Conservation (phyloP, 2,329 filamentous ascomycete species). For the Fusarium fracticaudum region DNA sequence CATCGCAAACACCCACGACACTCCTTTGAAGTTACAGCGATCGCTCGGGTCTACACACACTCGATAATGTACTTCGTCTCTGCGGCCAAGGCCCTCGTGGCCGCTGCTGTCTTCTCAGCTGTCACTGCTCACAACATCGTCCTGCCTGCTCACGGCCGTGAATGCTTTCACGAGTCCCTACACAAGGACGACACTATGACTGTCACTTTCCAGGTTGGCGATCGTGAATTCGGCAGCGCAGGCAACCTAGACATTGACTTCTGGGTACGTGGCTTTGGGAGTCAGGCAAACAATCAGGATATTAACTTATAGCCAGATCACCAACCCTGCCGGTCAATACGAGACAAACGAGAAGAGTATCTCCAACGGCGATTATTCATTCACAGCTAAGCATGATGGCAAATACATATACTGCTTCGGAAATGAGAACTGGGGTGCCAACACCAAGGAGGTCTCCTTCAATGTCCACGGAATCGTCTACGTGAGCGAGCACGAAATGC, state of each 20-base stretch:
- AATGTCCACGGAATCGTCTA: slow-evolving; percentile 99
- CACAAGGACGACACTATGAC: slow-evolving; percentile 98
- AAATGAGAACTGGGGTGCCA: slow-evolving; percentile 97
- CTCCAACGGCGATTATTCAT: slow-evolving; percentile 92
- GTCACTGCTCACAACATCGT: slow-evolving; percentile 93
- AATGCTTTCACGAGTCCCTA: slow-evolving; percentile 96
- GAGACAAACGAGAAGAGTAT: slow-evolving; percentile 82
- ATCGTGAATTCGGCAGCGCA: slow-evolving; percentile 92
- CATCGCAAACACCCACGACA: slow-evolving; percentile 24
- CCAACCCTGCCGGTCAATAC: slow-evolving; percentile 79
- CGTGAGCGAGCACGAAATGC: slow-evolving; percentile 85
- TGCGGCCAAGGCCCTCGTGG: slow-evolving; percentile 56
- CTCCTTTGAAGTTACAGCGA: slow-evolving; percentile 17
- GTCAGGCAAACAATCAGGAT: slow-evolving; percentile 1
- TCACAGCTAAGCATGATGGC: slow-evolving; percentile 85
- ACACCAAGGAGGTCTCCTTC: slow-evolving; percentile 98
- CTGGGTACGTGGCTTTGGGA: slow-evolving; percentile 72
- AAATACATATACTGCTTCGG: slow-evolving; percentile 98
- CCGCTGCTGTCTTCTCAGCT: slow-evolving; percentile 60
- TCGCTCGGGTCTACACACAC: slow-evolving; percentile 7
- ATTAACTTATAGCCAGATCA: slow-evolving; percentile 64
- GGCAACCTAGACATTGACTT: slow-evolving; percentile 98
- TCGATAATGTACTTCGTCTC: slow-evolving; percentile 44
- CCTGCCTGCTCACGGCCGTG: slow-evolving; percentile 88
- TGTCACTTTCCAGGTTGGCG: slow-evolving; percentile 97